Evolutionary conservation across 768 basidiomycete species (phyloP).

Genomic region (Termitomyces sp.): DNA sequence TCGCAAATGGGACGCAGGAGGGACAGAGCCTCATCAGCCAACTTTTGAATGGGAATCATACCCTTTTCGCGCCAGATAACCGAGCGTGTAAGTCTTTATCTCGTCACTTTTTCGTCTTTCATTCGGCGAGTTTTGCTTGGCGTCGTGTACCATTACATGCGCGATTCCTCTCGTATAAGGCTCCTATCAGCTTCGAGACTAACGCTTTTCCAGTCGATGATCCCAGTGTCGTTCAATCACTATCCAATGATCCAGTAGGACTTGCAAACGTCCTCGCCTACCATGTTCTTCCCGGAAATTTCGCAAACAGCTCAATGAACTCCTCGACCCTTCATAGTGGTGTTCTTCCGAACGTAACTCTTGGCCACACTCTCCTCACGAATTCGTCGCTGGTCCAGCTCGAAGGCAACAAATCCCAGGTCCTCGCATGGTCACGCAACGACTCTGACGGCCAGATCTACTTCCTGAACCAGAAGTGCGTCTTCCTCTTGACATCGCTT

Average conservation of each 20-base stretch:
- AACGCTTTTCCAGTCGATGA: slow-evolving; percentile 10
- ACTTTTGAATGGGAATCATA: slow-evolving; percentile 13
- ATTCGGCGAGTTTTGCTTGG: background rate
- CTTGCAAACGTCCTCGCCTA: slow-evolving; percentile 16
- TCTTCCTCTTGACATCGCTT: background rate
- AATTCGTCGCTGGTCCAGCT: slow-evolving; percentile 44
- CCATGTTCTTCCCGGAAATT: slow-evolving; percentile 18
- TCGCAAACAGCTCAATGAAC: slow-evolving; percentile 10
- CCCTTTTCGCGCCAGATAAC: slow-evolving; percentile 20
- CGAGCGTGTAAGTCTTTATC: slow-evolving; percentile 16
- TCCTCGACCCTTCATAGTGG: slow-evolving; percentile 30
- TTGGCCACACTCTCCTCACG: slow-evolving; percentile 63
- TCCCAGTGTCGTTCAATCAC: background rate
- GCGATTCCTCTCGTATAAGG: background rate
- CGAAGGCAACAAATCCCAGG: slow-evolving; percentile 57
- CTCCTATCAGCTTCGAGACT: background rate
- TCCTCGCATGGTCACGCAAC: slow-evolving; percentile 42
- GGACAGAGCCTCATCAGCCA: slow-evolving; percentile 9
- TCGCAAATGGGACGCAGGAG: slow-evolving; percentile 7
- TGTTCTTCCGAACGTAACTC: slow-evolving; percentile 52
- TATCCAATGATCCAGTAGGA: slow-evolving; percentile 1
- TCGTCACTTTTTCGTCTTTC: background rate
- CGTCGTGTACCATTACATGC: too few relatives aligned
- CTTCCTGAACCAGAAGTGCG: slow-evolving; percentile 49
- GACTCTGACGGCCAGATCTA: slow-evolving; percentile 34